Evolutionary conservation across 352 stramenopile genomes (phyloP).

Genomic region (Peronosclerospora sorghi): DNA sequence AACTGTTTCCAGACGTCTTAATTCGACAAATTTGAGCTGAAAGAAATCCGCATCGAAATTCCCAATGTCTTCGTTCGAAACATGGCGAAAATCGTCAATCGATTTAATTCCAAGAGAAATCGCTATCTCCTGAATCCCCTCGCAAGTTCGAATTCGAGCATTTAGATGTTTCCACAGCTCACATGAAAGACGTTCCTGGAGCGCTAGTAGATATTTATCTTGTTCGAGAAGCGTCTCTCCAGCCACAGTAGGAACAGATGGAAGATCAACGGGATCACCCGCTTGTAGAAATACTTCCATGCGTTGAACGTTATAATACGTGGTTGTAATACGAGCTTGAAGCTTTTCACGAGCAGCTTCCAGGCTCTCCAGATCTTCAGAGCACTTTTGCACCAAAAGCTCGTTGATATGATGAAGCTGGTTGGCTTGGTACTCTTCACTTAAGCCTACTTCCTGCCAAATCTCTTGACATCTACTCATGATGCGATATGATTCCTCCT

Average conservation of each 20-base stretch:
- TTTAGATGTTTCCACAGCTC: conserved; percentile 36
- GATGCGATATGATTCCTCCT: conserved; percentile 47
- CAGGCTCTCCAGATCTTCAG: conserved; percentile 46
- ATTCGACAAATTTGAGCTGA: conserved; percentile 2
- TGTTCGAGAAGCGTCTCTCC: conserved; percentile 45
- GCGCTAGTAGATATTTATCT: conserved; percentile 31
- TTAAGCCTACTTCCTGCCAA: conserved; percentile 46
- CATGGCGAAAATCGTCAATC: conserved; percentile 34
- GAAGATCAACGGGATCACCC: conserved; percentile 28
- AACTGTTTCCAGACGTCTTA: conserved; percentile 17
- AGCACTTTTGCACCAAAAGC: conserved; percentile 42
- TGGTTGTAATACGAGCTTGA: conserved; percentile 29
- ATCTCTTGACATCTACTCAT: conserved; percentile 60
- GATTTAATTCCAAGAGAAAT: conserved; percentile 25
- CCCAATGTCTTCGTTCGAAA: conserved; percentile 20
- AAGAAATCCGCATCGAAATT: conserved; percentile 7
- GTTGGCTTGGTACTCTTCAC: conserved; percentile 32
- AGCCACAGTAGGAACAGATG: conserved; percentile 17
- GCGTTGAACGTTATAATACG: conserved; percentile 26
- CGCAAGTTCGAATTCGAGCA: conserved; percentile 19
- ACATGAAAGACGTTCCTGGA: conserved; percentile 21
- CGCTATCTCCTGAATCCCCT: conserved; percentile 29
- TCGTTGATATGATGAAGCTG: conserved; percentile 60
- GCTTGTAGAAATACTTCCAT: conserved; percentile 37
- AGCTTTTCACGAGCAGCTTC: conserved; percentile 36